Conservation (phyloP, 345 rosid genomes). For the Durio zibethinus region DNA sequence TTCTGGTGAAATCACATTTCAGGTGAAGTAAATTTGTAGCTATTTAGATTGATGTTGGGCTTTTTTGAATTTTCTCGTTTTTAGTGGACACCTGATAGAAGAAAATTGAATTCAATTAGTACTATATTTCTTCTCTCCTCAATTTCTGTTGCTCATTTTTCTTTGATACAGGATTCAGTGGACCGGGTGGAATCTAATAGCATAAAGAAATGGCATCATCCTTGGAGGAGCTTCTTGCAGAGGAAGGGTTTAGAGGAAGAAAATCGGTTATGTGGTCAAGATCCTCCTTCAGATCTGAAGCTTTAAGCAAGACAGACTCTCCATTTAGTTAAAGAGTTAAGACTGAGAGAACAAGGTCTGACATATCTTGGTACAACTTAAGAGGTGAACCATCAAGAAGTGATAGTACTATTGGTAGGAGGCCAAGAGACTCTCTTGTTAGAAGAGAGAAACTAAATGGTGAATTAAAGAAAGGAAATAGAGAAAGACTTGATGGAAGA, state of each 20-base stretch:
- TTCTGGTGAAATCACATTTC: neutral
- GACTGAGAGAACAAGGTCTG: conserved; percentile 42
- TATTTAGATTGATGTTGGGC: neutral
- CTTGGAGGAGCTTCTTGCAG: conserved; percentile 58
- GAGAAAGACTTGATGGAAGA: conserved; percentile 15
- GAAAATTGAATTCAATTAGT: neutral
- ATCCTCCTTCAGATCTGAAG: conserved; percentile 34
- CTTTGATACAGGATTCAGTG: neutral
- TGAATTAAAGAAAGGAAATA: conserved; percentile 14
- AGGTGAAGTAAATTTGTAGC: neutral
- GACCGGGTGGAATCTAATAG: neutral
- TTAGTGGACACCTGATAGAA: neutral
- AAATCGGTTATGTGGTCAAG: conserved; percentile 33
- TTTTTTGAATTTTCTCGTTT: neutral
- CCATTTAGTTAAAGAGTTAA: conserved; percentile 25
- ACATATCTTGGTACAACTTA: conserved; percentile 25
- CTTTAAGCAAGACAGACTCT: conserved; percentile 24
- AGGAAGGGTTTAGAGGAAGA: conserved; percentile 58
- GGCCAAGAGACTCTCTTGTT: conserved; percentile 31
- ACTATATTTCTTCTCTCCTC: neutral
- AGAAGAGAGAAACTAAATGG: conserved; percentile 26
- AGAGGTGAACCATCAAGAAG: conserved; percentile 27
- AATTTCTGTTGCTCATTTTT: neutral
- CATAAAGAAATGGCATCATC: conserved; percentile 46
- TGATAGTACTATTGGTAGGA: conserved; percentile 18